These are phyloP conservation scores for Salix brachista DNA, from an alignment of 345 rosid genomes.

Conservation along the genomic window DNA sequence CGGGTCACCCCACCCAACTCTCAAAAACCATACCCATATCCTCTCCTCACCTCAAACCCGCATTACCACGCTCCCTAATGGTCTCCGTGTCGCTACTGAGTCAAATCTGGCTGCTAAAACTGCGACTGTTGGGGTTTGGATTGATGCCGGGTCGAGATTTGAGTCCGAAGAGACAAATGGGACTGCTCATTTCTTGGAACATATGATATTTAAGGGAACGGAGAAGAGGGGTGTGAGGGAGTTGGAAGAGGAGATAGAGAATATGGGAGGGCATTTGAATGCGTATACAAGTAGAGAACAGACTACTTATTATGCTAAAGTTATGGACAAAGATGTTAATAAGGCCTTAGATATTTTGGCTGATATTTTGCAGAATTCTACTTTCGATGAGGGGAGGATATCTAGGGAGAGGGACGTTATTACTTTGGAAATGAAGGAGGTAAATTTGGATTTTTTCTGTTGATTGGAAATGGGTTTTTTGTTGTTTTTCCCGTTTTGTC, in stretches of 20 bases:
- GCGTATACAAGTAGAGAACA: slow-evolving; percentile 95
- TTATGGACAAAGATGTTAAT: slow-evolving; percentile 67
- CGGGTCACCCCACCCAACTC: slow-evolving; percentile 78
- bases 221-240: slow-evolving; percentile 52
- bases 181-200: slow-evolving; percentile 93
- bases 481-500: background rate
- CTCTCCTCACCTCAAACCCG: slow-evolving; percentile 86
- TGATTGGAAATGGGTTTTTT: background rate
- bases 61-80: slow-evolving; percentile 81
- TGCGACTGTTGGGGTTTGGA: slow-evolving; percentile 96
- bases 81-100: slow-evolving; percentile 90
- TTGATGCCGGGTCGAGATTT: slow-evolving; percentile 91
- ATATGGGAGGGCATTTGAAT: slow-evolving; percentile 93
- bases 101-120: slow-evolving; percentile 68
- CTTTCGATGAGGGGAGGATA: slow-evolving; percentile 26
- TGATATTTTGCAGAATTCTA: slow-evolving; percentile 90
- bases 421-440: slow-evolving; percentile 38
- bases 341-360: slow-evolving; percentile 74
- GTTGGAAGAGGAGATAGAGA: slow-evolving; percentile 90
- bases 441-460: background rate
- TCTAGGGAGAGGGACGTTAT: slow-evolving; percentile 34
- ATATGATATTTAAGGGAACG: slow-evolving; percentile 96
- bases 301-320: slow-evolving; percentile 91
- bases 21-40: slow-evolving; percentile 64
- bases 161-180: slow-evolving; percentile 89